Base-by-base conservation (phyloP, 345 rosid genomes). In the Arabidopsis suecica region DNA sequence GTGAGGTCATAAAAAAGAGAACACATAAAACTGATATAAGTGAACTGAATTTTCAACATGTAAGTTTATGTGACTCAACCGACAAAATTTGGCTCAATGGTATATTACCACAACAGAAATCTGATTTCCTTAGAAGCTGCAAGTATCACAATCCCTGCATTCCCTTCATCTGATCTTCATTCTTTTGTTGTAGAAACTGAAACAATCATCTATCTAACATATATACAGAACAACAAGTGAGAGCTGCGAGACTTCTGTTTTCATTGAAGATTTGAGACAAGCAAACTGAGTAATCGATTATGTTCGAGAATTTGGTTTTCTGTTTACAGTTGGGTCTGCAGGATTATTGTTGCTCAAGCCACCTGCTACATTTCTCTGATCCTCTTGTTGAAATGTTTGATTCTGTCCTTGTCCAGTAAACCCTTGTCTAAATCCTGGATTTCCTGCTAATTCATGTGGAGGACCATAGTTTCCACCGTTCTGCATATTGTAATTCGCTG, bases 341-440 rank as follows among this genome's bases (percentile, higher is more conserved):
- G 84, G 69, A 42, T 58, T 44, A 62, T 64, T 55, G 74, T 75
- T 56, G 3, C 72, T 57, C 40, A 81, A 68, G 34, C 68, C 87
- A 77, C 81, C 87, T 48, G 80, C 84, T 48, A 9, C 37, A 34
- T 72, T 81, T 69, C 74, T 79, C 78, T 75, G 83, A 63, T 79
- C 86, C 76, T 49, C 75, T 36, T 74, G 85, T 7, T 77, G 48
- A 50, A 59, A 84, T 36, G 79, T 66, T 75, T 82, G 81, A 30
- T 13, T 64, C 30, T 53, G 74, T 37, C 66, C 6, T 12, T 36
- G 55, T 30, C 73, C 67, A 53, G 71, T 18, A 59, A 34, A 51
- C 11, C 61, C 64, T 59, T 59, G 44, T 36, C 13, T 11, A 63
- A 34, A 49, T 36, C 59, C 68, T 30, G 63, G 56, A 61, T 49